A percentile compares a stretch with the other conserved stretches of the same genome.
phyloP scores from a whole-genome alignment of 2,329 filamentous ascomycete genomes.

The Microcyclosporella mali region DNA sequence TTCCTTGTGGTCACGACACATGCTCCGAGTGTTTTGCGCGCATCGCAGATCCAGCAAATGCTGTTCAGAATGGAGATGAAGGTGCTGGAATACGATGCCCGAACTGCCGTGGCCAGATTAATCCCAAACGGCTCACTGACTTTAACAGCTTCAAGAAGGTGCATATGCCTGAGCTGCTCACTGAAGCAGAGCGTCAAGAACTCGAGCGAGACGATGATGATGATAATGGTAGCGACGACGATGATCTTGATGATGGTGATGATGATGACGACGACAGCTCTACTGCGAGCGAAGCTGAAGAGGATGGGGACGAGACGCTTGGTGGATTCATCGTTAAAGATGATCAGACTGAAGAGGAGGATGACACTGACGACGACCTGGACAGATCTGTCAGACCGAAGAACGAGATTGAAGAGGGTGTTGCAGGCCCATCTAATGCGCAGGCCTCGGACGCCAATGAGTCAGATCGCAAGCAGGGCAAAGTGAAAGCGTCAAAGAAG shows the following conservation, averaged over 20 bases:
- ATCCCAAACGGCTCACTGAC: constrained; percentile 65
- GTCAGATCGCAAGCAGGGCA: constrained; percentile 10
- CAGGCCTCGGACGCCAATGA: constrained; percentile 13
- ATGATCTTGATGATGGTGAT: constrained; percentile 33
- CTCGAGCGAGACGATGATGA: constrained; percentile 34
- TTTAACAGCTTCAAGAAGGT: constrained; percentile 67
- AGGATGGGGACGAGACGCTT: constrained; percentile 31
- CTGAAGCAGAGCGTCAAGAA: constrained; percentile 30
- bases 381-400: constrained; percentile 8
- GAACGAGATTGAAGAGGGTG: constrained; percentile 9
- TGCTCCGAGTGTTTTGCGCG: constrained; percentile 71
- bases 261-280: constrained; percentile 43
- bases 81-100: constrained; percentile 59
- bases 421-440: constrained; percentile 8
- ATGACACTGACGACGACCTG: constrained; percentile 14
- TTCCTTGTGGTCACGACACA: constrained; percentile 76
- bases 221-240: constrained; percentile 34
- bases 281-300: constrained; percentile 43
- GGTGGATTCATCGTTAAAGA: constrained; percentile 52
- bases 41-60: constrained; percentile 57
- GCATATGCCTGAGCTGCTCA: constrained; percentile 53
- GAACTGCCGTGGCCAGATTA: constrained; percentile 63
- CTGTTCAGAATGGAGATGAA: constrained; percentile 56
- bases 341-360: constrained; percentile 27
- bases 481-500: constrained; percentile 3